A percentile compares a stretch with the other conserved stretches of the same genome.
These are phyloP conservation scores for Polysphondylium violaceum DNA, from an alignment of 78 protist genomes.

Conservation along the genomic window DNA sequence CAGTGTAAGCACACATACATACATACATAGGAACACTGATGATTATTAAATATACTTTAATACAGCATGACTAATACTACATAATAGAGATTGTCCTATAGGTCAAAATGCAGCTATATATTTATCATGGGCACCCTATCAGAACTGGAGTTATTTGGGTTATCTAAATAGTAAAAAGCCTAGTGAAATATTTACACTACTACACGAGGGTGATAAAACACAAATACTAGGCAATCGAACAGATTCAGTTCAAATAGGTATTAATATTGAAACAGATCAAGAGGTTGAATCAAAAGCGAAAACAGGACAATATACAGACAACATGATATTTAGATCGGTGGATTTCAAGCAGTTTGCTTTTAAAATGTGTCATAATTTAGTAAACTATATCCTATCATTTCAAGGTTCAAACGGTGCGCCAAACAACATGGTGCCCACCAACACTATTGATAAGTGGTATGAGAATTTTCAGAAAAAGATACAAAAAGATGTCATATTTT, in stretches of 20 bases:
- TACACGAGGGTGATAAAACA: neutral
- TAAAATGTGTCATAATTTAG: slow-evolving; percentile 71
- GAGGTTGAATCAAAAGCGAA: slow-evolving; percentile 24
- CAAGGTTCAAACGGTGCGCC: slow-evolving; percentile 26
- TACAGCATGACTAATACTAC: neutral
- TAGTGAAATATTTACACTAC: slow-evolving; percentile 23
- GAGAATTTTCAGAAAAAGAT: slow-evolving; percentile 68
- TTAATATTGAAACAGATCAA: slow-evolving; percentile 51
- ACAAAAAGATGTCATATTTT: slow-evolving; percentile 32
- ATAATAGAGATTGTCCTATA: slow-evolving; percentile 10
- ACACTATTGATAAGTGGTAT: slow-evolving; percentile 51
- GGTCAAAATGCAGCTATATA: slow-evolving; percentile 66
- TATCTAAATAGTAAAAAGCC: slow-evolving; percentile 22
- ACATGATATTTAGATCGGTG: slow-evolving; percentile 5
- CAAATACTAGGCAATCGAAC: neutral
- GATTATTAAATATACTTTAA: neutral
- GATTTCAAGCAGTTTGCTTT: slow-evolving; percentile 67
- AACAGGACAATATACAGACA: neutral
- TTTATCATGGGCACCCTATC: slow-evolving; percentile 44
- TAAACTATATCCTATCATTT: slow-evolving; percentile 51
- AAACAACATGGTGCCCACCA: slow-evolving; percentile 22
- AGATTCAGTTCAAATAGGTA: slow-evolving; percentile 43
- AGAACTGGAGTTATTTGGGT: slow-evolving; percentile 61
- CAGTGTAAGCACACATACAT: slow-evolving; percentile 23
- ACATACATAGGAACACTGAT: neutral